Conservation (phyloP, 2,329 filamentous ascomycete species). For the Cladosporium austrohemisphaericum region DNA sequence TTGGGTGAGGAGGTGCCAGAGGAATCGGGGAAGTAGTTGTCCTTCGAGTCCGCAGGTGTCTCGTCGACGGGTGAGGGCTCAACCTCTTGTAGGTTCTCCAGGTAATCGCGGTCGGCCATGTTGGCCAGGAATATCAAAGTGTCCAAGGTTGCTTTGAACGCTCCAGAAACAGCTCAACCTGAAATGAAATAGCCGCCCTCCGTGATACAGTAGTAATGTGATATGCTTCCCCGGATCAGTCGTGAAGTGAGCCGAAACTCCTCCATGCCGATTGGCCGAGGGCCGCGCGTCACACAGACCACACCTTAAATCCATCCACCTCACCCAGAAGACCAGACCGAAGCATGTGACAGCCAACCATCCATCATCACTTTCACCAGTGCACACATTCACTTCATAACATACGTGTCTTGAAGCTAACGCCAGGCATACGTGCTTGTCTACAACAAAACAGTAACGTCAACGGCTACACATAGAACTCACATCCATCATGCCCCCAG, state of each 20-base stretch:
- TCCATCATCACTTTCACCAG: too few species aligned
- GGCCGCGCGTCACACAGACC: background rate
- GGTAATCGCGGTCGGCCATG: slow-evolving; percentile 30
- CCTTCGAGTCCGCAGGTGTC: slow-evolving; percentile 45
- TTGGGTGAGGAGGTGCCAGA: slow-evolving; percentile 17
- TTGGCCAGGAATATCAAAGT: background rate
- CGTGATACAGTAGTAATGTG: too few species aligned
- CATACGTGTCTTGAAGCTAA: too few species aligned
- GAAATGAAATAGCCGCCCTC: too few species aligned
- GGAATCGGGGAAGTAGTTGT: slow-evolving; percentile 39
- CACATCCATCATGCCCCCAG: slow-evolving; percentile 50
- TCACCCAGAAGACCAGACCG: too few species aligned
- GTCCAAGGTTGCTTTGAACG: too few species aligned
- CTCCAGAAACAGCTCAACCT: too few species aligned
- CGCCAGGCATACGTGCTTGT: background rate
- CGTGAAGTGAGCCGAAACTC: slow-evolving; percentile 3
- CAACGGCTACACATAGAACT: background rate
- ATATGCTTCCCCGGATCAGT: background rate
- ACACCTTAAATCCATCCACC: background rate
- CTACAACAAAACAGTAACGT: background rate
- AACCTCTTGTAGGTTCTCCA: slow-evolving; percentile 60
- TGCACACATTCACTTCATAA: background rate
- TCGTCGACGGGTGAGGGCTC: slow-evolving; percentile 78
- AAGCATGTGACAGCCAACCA: background rate
- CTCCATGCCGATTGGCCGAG: background rate